Percentiles rank a stretch among this genome's conserved stretches.
Conservation (phyloP, 495 filamentous ascomycete genomes). For the Penicillium parvum region DNA sequence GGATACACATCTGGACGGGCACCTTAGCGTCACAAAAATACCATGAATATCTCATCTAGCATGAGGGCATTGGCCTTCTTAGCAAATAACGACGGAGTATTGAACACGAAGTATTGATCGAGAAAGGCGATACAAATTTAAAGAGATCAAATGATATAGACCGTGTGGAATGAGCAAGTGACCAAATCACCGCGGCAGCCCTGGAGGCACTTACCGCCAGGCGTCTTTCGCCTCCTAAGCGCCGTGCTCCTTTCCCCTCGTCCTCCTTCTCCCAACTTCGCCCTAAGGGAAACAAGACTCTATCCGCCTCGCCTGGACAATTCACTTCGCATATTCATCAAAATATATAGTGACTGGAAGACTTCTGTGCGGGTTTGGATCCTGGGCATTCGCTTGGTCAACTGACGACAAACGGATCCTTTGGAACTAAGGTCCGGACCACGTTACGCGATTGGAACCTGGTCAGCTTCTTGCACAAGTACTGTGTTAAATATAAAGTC, state of each 20-base stretch:
- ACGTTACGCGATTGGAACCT: constrained; percentile 15
- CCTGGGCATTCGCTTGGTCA: constrained; percentile 19
- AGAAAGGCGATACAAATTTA: too few species aligned
- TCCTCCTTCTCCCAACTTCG: constrained; percentile 12
- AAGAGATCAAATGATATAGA: too few species aligned
- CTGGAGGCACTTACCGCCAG: constrained; percentile 13
- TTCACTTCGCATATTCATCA: too few species aligned
- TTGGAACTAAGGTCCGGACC: constrained; percentile 21
- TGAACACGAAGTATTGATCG: too few species aligned
- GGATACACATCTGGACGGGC: too few species aligned
- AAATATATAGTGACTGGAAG: too few species aligned
- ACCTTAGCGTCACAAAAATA: too few species aligned
- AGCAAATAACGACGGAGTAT: too few species aligned
- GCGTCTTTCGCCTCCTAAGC: constrained; percentile 12
- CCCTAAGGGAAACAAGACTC: background rate
- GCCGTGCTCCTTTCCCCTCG: constrained; percentile 16
- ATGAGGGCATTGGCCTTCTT: too few species aligned
- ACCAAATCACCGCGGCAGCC: too few species aligned
- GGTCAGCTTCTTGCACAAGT: constrained; percentile 27
- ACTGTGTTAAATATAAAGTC: constrained; percentile 68
- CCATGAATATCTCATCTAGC: background rate
- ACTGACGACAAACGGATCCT: constrained; percentile 25
- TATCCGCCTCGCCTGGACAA: background rate
- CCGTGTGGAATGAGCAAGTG: too few species aligned
- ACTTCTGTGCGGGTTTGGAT: constrained; percentile 1